phyloP scores from a whole-genome alignment of 257 asterid genomes.

The Solanum pinnatisectum region DNA sequence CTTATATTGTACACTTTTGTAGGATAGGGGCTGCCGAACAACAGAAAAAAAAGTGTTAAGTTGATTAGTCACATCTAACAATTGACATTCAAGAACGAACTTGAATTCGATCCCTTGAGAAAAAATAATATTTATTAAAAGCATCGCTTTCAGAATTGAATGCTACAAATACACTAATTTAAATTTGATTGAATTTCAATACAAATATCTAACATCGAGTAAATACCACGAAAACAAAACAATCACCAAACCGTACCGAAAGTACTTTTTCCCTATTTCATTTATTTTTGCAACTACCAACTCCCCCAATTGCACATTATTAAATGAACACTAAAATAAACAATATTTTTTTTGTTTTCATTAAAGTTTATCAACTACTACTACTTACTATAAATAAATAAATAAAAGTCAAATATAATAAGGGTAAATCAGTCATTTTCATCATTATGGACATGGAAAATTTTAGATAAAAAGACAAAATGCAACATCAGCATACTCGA shows the following conservation, averaged over 20 bases:
- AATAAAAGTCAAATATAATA: not conserved
- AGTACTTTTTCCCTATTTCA: not conserved
- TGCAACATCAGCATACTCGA: not conserved
- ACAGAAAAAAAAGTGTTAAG: no score
- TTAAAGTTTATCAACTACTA: not conserved
- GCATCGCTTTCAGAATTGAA: not conserved
- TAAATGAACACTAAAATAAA: not conserved
- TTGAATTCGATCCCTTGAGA: not conserved
- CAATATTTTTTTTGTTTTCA: not conserved
- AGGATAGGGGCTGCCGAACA: not conserved
- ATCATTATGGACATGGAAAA: not conserved
- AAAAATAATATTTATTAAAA: no score
- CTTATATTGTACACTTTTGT: not conserved
- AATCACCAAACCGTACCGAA: not conserved
- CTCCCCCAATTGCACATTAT: not conserved
- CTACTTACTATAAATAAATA: not conserved
- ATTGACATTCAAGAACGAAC: no score
- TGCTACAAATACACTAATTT: not conserved
- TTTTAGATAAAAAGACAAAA: not conserved
- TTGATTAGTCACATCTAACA: no score
- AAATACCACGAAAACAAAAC: not conserved
- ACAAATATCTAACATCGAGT: not conserved
- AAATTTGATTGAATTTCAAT: not conserved
- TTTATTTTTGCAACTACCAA: not conserved
- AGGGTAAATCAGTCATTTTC: not conserved